Percentiles rank a stretch among this genome's conserved stretches.
Evolutionary conservation across 1,284 basidiomycete genomes (phyloP).

Genomic region (Puccinia novopanici): DNA sequence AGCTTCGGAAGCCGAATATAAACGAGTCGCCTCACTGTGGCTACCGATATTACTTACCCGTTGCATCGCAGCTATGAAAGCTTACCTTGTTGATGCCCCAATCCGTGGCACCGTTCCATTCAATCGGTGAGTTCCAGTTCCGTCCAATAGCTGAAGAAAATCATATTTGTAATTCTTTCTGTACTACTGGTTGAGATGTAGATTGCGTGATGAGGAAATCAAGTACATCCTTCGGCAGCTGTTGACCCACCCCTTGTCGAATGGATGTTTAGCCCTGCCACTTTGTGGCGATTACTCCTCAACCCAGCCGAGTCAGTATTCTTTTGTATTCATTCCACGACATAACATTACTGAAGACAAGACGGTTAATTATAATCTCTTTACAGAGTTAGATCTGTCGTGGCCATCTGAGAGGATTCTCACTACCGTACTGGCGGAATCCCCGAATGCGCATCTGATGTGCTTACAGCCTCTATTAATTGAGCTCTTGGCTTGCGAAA

Average conservation of each 20-base stretch:
- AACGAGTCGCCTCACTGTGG: slow-evolving; percentile 70
- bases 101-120: slow-evolving; percentile 81
- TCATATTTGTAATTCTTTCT: background rate
- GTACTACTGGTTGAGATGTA: slow-evolving; percentile 57
- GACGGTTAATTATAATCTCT: background rate
- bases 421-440: slow-evolving; percentile 70
- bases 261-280: slow-evolving; percentile 64
- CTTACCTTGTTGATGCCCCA: slow-evolving; percentile 78
- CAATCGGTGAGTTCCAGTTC: slow-evolving; percentile 66
- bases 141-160: slow-evolving; percentile 10
- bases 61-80: slow-evolving; percentile 69
- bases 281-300: slow-evolving; percentile 21
- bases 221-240: slow-evolving; percentile 78
- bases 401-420: slow-evolving; percentile 65
- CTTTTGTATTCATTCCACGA: background rate
- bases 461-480: slow-evolving; percentile 76
- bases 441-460: slow-evolving; percentile 76
- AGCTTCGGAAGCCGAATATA: slow-evolving; percentile 67
- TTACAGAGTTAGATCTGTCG: slow-evolving; percentile 62
- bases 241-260: slow-evolving; percentile 70
- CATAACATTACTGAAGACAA: background rate
- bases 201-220: slow-evolving; percentile 83
- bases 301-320: background rate
- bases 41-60: slow-evolving; percentile 73
- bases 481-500: slow-evolving; percentile 63